Evolutionary conservation across 1,284 basidiomycete species (phyloP).

Genomic region (Wolfiporia cocos): DNA sequence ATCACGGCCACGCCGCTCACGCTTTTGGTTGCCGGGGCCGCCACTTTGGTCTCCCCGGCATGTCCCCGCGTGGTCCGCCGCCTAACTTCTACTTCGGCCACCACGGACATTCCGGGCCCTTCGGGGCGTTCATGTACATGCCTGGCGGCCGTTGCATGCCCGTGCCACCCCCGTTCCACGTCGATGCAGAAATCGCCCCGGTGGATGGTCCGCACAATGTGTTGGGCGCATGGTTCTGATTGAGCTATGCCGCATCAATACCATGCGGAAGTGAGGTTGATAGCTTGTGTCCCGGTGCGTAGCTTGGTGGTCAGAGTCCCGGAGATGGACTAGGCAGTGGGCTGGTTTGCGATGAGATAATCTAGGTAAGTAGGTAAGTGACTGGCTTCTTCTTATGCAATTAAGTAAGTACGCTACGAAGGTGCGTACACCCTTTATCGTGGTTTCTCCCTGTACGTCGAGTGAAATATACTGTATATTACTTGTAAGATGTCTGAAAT

Average conservation of each 20-base stretch:
- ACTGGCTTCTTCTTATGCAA: neutral
- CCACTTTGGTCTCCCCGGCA: no score
- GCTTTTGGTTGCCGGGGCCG: no score
- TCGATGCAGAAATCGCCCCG: no score
- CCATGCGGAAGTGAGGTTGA: no score
- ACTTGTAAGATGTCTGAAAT: neutral
- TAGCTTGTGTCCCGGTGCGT: no score
- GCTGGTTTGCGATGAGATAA: neutral
- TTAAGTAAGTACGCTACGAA: neutral
- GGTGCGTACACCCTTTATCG: neutral
- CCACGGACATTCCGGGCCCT: no score
- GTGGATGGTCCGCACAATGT: neutral
- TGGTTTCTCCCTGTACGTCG: neutral
- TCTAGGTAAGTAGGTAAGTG: neutral
- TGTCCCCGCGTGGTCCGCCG: no score
- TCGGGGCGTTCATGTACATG: no score
- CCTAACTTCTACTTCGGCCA: no score
- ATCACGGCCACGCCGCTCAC: no score
- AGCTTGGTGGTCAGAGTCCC: neutral
- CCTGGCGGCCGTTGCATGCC: no score
- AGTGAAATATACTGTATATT: neutral
- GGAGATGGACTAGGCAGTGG: neutral
- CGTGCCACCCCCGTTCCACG: no score
- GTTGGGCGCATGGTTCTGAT: neutral
- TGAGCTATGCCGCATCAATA: neutral